Base-by-base conservation (phyloP, 352 stramenopile genomes). In the Phytopythium chamaehyphon region DNA sequence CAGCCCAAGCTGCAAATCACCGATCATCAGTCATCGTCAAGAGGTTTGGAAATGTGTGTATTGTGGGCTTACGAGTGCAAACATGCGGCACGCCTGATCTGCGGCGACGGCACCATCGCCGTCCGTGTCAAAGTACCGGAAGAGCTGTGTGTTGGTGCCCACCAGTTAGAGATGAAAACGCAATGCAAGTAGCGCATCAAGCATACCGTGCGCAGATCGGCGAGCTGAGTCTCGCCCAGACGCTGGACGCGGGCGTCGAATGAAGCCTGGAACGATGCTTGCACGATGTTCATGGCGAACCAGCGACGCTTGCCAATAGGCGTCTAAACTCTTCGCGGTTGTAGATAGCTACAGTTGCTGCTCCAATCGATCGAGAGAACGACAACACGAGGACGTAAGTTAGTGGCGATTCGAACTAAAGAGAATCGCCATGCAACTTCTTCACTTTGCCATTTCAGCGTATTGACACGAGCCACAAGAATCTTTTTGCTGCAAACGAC, bases 81-180 rank as follows among this genome's bases (percentile, higher is more conserved):
- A 87, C 53, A 88, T 85, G 18, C 76, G 73, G 15, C 71, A 76
- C 0, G 71, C 74, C 59, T 87, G 74, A n/a, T 66, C 55, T 2
- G 80, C 66, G 16, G 68, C 73, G 33, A 90, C 62, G 19, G 66
- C 74, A 26, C 80, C 80, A 24, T 88, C 71, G 43, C 57, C 58
- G 61, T 88, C 73, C 18, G 76, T 85, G 59, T 90, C 80, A 47
- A 86, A 88, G 66, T 73, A 90, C 22, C 74, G 67, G 52, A 90
- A 90, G 44, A 90, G 82, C 80, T 88, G 28, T 9, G 28, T 9
- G 53, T 3, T 18, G 2, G 18, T 19, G 54, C 45, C 24, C 35
- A 11, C 43, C 11, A 3, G 5, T 39, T 8, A 31, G 6, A 40
- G 12, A 0, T 9, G 1, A 15, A n/a, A n/a, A n/a, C n/a, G n/a